Evolutionary conservation across 805 yeast species (phyloP), one percentile per base, ranked within the genome.

Genomic region (Kuraishia piskuri): DNA sequence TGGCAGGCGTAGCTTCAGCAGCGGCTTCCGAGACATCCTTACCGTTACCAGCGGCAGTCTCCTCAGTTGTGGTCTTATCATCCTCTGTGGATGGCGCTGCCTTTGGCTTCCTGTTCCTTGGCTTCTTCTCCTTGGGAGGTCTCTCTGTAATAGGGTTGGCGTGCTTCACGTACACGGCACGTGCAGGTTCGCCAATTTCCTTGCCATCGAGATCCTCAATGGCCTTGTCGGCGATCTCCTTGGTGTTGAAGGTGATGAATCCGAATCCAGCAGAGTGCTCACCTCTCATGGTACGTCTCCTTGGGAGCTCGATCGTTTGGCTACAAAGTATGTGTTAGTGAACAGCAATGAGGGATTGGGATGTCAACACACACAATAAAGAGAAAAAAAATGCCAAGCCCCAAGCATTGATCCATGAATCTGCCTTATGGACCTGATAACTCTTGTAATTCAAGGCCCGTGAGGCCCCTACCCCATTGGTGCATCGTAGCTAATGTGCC

Each of bases 151-250:
- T 51, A 36, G 48, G 50, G 48, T 22, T n/a, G 3, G 86, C 85
- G 63, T 72, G 72, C 62, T 75, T 79, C 51, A 81, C 76, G 55
- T 73, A 75, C 51, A 83, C 72, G 53, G 71, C 68, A 54, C 71
- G 61, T 12, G 40, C n/a, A n/a, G 40, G 9, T n/a, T 65, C 71
- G 6, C 63, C 62, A 25, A 69, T 62, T 14, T 55, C 58, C 54
- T 65, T 62, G 36, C 67, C 69, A 20, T 61, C 59, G 37, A 61
- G 58, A n/a, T 53, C 56, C 22, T 55, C 59, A 25, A 66, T 80
- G n/a, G 96, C 96, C 64, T 74, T 71, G 62, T 77, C 69, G 62
- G 89, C 96, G 48, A 76, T 75, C 50, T 79, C 86, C 58, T 83
- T 80, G 55, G 76, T 70, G 50, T 79, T 74, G 58, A 84, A 82